These are phyloP conservation scores for Xylaria sp. DNA, from an alignment of 2,329 filamentous ascomycete species.

Conservation along the genomic window DNA sequence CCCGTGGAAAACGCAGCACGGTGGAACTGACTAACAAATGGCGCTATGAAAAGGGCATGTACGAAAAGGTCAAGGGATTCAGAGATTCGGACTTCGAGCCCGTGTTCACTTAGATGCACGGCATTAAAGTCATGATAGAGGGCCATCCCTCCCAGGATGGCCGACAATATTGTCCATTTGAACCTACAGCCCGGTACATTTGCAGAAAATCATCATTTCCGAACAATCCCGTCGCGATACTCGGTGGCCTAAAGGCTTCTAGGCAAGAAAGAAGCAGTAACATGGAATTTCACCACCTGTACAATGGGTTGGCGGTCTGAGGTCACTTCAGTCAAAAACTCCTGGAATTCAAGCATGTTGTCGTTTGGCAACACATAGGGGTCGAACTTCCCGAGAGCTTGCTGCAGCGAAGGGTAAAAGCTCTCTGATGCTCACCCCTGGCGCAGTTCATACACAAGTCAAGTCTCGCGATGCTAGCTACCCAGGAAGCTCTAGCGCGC, in stretches of 20 bases:
- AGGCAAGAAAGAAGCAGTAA: neutral
- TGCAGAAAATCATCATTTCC: neutral
- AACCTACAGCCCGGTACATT: neutral
- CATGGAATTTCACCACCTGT: neutral
- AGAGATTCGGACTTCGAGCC: constrained; percentile 11
- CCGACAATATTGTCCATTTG: neutral
- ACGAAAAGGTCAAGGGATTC: constrained; percentile 11
- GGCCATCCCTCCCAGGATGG: neutral
- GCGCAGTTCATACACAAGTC: too few species aligned
- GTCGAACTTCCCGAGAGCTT: too few species aligned
- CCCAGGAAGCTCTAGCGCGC: too few species aligned
- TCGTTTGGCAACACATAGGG: too few species aligned
- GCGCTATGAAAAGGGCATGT: constrained; percentile 74
- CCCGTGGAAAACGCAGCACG: constrained; percentile 61
- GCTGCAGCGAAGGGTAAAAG: too few species aligned
- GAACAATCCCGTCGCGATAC: neutral
- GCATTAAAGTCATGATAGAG: neutral
- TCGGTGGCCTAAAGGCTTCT: neutral
- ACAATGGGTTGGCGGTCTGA: neutral
- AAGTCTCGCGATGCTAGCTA: too few species aligned
- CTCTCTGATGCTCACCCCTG: too few species aligned
- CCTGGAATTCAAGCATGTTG: too few species aligned
- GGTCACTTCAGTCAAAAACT: neutral
- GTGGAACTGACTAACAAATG: constrained; percentile 87
- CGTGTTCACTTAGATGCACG: constrained; percentile 11